Conservation (phyloP, 2,329 filamentous ascomycete genomes). For the Kalmusia sp. region DNA sequence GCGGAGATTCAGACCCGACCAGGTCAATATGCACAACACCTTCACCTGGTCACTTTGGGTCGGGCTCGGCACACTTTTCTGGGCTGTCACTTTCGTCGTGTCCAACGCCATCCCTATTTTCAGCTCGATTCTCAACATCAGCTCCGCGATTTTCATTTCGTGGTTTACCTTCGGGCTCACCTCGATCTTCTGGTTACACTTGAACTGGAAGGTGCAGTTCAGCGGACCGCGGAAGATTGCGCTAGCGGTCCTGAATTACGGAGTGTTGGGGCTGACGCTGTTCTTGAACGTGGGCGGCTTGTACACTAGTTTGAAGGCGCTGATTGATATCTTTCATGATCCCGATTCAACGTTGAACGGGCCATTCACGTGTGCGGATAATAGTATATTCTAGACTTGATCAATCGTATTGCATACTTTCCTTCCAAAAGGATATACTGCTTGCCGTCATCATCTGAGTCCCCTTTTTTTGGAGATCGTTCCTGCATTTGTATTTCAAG, state of each 20-base stretch:
- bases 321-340: conserved; percentile 32
- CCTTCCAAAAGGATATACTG: background rate
- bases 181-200: conserved; percentile 37
- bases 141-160: conserved; percentile 28
- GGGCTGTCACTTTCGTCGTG: conserved; percentile 34
- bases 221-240: conserved; percentile 27
- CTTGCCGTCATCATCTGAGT: background rate
- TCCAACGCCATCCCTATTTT: conserved; percentile 38
- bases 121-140: conserved; percentile 35
- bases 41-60: conserved; percentile 29
- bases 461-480: too few relatives aligned
- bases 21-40: conserved; percentile 18
- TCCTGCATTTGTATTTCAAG: background rate
- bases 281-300: conserved; percentile 35
- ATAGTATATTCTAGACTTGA: conserved; percentile 13
- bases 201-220: conserved; percentile 36
- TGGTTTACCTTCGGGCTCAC: conserved; percentile 39
- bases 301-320: conserved; percentile 31
- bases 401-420: too few relatives aligned
- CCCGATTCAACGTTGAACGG: conserved; percentile 31
- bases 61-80: conserved; percentile 31
- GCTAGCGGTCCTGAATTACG: conserved; percentile 26
- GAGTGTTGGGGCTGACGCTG: conserved; percentile 28
- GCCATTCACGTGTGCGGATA: conserved; percentile 37
- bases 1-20: conserved; percentile 24